phyloP scores from a whole-genome alignment of 768 basidiomycete species.

The Solioccasus polychromus region DNA sequence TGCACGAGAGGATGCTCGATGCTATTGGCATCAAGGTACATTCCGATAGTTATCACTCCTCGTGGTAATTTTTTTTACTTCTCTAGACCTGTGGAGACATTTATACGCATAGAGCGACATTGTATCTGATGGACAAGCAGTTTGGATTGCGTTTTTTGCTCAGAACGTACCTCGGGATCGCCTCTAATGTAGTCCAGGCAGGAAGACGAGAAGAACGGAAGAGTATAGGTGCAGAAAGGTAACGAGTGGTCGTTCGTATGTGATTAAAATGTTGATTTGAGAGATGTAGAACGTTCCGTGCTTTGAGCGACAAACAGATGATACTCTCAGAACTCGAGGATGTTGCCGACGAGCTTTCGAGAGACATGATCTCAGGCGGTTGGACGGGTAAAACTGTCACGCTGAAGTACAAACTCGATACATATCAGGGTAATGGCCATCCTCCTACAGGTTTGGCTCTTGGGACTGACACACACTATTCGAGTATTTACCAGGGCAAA shows the following conservation, averaged over 20 bases:
- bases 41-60: too few relatives aligned
- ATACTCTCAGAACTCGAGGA: slow-evolving; percentile 78
- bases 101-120: slow-evolving; percentile 63
- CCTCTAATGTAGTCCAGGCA: slow-evolving; percentile 78
- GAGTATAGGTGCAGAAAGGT: slow-evolving; percentile 92
- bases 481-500: slow-evolving; percentile 80
- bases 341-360: slow-evolving; percentile 76
- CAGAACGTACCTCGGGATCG: slow-evolving; percentile 80
- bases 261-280: not conserved
- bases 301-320: slow-evolving; percentile 59
- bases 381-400: slow-evolving; percentile 91
- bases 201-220: slow-evolving; percentile 79
- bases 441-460: not conserved
- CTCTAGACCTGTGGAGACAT: slow-evolving; percentile 90
- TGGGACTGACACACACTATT: slow-evolving; percentile 7
- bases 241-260: not conserved
- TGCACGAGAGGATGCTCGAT: slow-evolving; percentile 84
- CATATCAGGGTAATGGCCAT: slow-evolving; percentile 62
- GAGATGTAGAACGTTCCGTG: slow-evolving; percentile 68
- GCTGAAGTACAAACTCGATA: slow-evolving; percentile 90
- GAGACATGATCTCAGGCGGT: slow-evolving; percentile 72
- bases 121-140: slow-evolving; percentile 85
- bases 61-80: too few relatives aligned
- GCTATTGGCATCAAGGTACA: slow-evolving; percentile 78
- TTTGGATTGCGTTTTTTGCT: slow-evolving; percentile 78